phyloP scores from a whole-genome alignment of 2,329 filamentous ascomycete genomes.

The Cercospora canescens region DNA sequence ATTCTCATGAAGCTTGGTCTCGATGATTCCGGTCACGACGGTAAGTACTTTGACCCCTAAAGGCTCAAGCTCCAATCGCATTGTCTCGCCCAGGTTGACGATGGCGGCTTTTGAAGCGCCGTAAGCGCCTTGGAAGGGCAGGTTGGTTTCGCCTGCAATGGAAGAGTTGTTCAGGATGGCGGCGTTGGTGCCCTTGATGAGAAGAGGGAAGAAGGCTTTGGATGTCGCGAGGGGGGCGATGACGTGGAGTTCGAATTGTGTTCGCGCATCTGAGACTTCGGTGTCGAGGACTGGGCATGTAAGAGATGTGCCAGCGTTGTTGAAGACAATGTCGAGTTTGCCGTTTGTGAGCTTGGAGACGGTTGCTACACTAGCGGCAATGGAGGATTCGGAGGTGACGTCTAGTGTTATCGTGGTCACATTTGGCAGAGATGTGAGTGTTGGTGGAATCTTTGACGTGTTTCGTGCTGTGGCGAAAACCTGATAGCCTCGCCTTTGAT shows the following conservation, averaged over 20 bases:
- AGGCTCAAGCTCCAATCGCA: slow-evolving; percentile 28
- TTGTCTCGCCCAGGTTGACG: slow-evolving; percentile 25
- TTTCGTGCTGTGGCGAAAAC: slow-evolving; percentile 22
- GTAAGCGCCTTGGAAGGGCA: slow-evolving; percentile 25
- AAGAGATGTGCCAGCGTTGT: slow-evolving; percentile 46
- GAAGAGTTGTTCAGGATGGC: slow-evolving; percentile 18
- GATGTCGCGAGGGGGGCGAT: slow-evolving; percentile 41
- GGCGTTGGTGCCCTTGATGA: slow-evolving; percentile 27
- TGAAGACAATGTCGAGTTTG: slow-evolving; percentile 49
- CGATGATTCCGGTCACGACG: slow-evolving; percentile 24
- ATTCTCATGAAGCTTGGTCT: slow-evolving; percentile 22
- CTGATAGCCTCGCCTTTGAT: slow-evolving; percentile 37
- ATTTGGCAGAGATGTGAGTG: slow-evolving; percentile 6
- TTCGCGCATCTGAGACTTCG: slow-evolving; percentile 45
- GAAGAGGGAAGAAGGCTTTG: slow-evolving; percentile 48
- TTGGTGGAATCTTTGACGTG: slow-evolving; percentile 32
- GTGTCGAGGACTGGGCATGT: slow-evolving; percentile 30
- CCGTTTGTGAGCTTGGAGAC: slow-evolving; percentile 33
- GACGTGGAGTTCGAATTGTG: slow-evolving; percentile 52
- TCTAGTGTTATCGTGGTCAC: slow-evolving; percentile 41
- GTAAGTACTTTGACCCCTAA: slow-evolving; percentile 30
- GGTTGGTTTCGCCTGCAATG: slow-evolving; percentile 18
- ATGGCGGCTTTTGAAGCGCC: slow-evolving; percentile 29
- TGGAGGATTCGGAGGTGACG: slow-evolving; percentile 41
- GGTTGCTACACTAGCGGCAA: slow-evolving; percentile 36